These are phyloP conservation scores for Aaosphaeria arxii DNA, from an alignment of 2,329 filamentous ascomycete species.

Conservation along the genomic window DNA sequence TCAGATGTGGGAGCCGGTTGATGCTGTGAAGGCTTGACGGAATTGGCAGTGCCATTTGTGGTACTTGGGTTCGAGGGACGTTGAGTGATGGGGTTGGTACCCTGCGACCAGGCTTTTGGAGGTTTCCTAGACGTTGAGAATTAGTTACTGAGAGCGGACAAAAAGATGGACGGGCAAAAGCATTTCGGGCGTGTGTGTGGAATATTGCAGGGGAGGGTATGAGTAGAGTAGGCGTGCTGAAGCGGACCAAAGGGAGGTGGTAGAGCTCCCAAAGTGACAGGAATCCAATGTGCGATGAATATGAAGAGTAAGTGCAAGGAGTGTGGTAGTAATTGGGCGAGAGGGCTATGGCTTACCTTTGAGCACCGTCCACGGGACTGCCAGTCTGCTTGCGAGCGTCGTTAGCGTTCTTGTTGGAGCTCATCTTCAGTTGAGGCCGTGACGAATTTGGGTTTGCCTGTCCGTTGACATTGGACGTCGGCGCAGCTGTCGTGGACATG, in stretches of 20 bases:
- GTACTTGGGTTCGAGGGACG: conserved; percentile 47
- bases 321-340: too few relatives aligned
- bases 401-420: conserved; percentile 51
- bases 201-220: too few relatives aligned
- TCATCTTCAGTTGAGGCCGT: conserved; percentile 50
- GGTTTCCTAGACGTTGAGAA: conserved; percentile 41
- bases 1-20: conserved; percentile 42
- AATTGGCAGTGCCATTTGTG: conserved; percentile 53
- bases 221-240: too few relatives aligned
- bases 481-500: conserved; percentile 33
- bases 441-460: conserved; percentile 32
- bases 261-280: too few relatives aligned
- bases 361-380: conserved; percentile 53
- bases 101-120: conserved; percentile 59
- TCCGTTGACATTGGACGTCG: conserved; percentile 30
- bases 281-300: too few relatives aligned
- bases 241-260: too few relatives aligned
- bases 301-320: too few relatives aligned
- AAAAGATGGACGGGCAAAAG: too few relatives aligned
- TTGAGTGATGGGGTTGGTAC: conserved; percentile 60
- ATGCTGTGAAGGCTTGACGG: conserved; percentile 41
- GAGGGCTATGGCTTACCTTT: conserved; percentile 47
- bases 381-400: conserved; percentile 54
- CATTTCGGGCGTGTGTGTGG: too few relatives aligned
- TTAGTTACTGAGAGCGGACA: too few relatives aligned